Conservation (phyloP, 306 rosid species). For the Benincasa hispida region DNA sequence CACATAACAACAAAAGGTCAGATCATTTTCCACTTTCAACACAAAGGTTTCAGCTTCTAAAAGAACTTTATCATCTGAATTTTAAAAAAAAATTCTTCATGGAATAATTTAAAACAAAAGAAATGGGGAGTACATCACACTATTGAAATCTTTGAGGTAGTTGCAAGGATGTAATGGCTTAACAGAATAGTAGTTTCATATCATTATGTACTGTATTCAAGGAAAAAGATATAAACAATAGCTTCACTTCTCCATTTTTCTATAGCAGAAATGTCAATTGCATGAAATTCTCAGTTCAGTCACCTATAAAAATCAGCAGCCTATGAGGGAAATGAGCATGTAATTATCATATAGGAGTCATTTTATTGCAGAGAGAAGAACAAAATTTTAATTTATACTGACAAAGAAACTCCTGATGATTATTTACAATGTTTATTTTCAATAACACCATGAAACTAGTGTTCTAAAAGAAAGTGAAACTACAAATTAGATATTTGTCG, state of each 20-base stretch:
- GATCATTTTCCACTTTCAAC: neutral
- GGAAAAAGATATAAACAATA: neutral
- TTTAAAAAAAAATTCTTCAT: neutral
- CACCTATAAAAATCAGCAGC: too few species aligned
- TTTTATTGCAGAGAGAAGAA: too few species aligned
- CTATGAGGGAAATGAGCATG: too few species aligned
- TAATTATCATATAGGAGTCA: too few species aligned
- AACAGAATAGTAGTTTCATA: neutral
- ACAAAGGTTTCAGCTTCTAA: neutral
- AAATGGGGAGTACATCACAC: neutral
- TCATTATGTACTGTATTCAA: neutral
- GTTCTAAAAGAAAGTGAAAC: too few species aligned
- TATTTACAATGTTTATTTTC: too few species aligned
- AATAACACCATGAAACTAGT: too few species aligned
- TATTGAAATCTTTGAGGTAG: neutral
- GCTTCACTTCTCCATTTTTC: neutral
- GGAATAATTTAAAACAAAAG: neutral
- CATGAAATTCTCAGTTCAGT: neutral
- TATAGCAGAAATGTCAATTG: neutral
- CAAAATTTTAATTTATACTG: too few species aligned
- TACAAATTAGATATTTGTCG: too few species aligned
- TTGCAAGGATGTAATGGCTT: neutral
- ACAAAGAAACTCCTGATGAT: too few species aligned
- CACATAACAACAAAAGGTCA: constrained; percentile 6
- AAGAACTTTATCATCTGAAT: neutral